phyloP scores from a whole-genome alignment of 371 early-diverging fungal species.

The Dinochytrium kinnereticum region DNA sequence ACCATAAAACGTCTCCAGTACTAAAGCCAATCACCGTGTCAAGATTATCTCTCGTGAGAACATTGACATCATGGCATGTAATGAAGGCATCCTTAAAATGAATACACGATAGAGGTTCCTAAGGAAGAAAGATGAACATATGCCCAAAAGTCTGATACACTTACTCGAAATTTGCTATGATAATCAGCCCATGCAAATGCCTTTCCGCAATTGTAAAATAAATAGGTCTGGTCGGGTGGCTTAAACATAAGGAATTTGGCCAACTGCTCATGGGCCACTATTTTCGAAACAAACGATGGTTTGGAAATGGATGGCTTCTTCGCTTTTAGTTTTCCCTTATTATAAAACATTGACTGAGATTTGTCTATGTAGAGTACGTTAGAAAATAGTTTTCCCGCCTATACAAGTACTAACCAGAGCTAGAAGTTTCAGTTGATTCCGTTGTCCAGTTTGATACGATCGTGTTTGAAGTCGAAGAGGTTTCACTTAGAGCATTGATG shows the following conservation, averaged over 20 bases:
- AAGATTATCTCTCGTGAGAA: conserved; percentile 77
- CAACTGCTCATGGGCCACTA: conserved; percentile 80
- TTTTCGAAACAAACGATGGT: conserved; percentile 75
- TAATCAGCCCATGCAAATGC: conserved; percentile 83
- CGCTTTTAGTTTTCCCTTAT: conserved; percentile 29
- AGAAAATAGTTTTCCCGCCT: not conserved
- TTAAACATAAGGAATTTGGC: conserved; percentile 77
- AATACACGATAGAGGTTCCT: conserved; percentile 81
- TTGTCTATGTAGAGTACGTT: not conserved
- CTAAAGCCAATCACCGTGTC: conserved; percentile 82
- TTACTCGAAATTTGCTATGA: conserved; percentile 65
- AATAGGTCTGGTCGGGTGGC: conserved; percentile 71
- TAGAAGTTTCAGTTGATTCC: not conserved
- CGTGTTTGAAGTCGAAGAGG: not conserved
- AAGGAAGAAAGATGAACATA: conserved; percentile 1
- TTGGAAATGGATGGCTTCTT: conserved; percentile 32
- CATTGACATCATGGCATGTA: conserved; percentile 87
- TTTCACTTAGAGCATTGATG: not conserved
- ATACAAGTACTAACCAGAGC: not conserved
- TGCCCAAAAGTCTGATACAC: not conserved
- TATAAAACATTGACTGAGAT: conserved; percentile 14
- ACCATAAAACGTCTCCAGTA: conserved; percentile 53
- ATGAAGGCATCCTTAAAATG: conserved; percentile 80
- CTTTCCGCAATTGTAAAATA: conserved; percentile 84
- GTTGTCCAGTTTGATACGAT: not conserved